Evolutionary conservation across 2,329 filamentous ascomycete genomes (phyloP).

Genomic region (Trichoderma koningiopsis): DNA sequence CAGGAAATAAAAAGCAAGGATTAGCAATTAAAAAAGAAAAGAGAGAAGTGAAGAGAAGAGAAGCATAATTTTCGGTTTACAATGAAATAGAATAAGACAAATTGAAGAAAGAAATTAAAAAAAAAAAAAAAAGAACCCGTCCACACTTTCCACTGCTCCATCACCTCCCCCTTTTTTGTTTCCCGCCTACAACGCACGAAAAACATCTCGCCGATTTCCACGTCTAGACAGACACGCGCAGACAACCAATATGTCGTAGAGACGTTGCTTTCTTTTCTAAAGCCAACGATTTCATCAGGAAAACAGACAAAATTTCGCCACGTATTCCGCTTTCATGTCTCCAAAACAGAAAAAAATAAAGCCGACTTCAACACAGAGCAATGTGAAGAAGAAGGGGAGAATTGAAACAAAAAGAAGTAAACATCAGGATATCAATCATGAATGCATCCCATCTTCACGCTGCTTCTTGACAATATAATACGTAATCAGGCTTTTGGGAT

Average conservation of each 20-base stretch:
- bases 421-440: slow-evolving; percentile 18
- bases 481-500: slow-evolving; percentile 74
- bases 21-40: not conserved
- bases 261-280: not conserved
- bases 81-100: slow-evolving; percentile 3
- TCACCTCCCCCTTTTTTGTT: not conserved
- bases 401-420: not conserved
- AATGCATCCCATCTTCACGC: slow-evolving; percentile 48
- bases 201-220: not conserved
- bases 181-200: not conserved
- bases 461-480: slow-evolving; percentile 78
- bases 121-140: not conserved
- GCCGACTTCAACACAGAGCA: not conserved
- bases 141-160: not conserved
- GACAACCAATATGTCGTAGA: not conserved
- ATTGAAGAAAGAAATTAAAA: not conserved
- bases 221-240: too few species aligned
- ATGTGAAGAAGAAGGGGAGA: not conserved
- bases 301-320: not conserved
- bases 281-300: not conserved
- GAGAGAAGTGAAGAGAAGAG: not conserved
- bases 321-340: not conserved
- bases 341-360: not conserved
- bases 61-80: not conserved
- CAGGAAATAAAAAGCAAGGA: not conserved